Evolutionary conservation across 2,329 filamentous ascomycete genomes (phyloP), one percentile per base, ranked within the genome.

Genomic region (Pestalotiopsis sp.): DNA sequence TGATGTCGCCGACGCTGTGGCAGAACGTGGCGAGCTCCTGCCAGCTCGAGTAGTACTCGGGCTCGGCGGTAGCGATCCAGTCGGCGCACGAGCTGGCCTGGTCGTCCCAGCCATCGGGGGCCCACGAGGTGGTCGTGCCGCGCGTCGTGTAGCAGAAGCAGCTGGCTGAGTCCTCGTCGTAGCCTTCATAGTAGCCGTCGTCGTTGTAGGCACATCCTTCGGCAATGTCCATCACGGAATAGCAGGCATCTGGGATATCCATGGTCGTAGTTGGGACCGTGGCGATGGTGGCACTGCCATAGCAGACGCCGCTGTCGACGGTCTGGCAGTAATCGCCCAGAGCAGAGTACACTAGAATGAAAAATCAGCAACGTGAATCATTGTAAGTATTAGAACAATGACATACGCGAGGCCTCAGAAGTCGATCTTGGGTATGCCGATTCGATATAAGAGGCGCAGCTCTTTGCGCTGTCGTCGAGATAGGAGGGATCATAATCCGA

Each of bases 121-220:
- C 49, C 68, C 68, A 70, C n/a, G 66, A 41, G 31, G 59, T 62
- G 14, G 61, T 66, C 17, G 39, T 62, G 4, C 56, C 27, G 25
- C 49, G 41, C 17, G 67, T 59, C 17, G 41, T 62, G 65, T 67
- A 70, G 36, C 69, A 70, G 45, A 66, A 69, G 66, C 69, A 70
- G 36, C 59, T 36, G 49, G 68, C 69, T 38, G 68, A 68, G 12
- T 68, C 65, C 65, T 67, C 62, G 17, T 41, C 27, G 7, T 68
- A 61, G 9, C 59, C 65, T 3, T 20, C 31, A 3, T 41, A 45
- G 41, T 69, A 66, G 52, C 57, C 63, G 5, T 20, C 20, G 20
- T 66, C 66, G 20, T 60, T 61, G n/a, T 62, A 11, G 13, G 41
- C 45, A 61, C 69, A 70, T 11, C 45, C 31, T 7, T 23, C 41